These are phyloP conservation scores for Hyaloscypha hepaticicola DNA, from an alignment of 495 filamentous ascomycete species.

Conservation along the genomic window DNA sequence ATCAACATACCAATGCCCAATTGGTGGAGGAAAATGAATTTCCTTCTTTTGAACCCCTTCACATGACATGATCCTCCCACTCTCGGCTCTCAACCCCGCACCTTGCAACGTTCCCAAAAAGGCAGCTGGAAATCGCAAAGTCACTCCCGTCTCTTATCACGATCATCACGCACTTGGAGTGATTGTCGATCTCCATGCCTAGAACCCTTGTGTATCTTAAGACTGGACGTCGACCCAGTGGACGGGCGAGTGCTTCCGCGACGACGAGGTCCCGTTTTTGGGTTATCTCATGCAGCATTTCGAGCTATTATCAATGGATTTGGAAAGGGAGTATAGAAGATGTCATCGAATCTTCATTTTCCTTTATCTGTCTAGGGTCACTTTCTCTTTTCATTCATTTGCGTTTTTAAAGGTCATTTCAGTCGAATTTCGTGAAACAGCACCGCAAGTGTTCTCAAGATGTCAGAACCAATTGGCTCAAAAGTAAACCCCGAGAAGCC, in stretches of 20 bases:
- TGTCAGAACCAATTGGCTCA: neutral
- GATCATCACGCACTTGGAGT: neutral
- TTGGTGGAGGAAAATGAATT: neutral
- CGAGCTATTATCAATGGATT: neutral
- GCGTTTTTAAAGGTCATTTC: neutral
- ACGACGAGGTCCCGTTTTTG: neutral
- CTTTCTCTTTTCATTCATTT: neutral
- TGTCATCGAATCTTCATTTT: neutral
- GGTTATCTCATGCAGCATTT: neutral
- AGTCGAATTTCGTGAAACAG: too few species aligned
- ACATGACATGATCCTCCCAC: neutral
- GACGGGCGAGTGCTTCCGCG: conserved; percentile 5
- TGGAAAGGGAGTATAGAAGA: neutral
- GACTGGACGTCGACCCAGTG: neutral
- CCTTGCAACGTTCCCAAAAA: neutral
- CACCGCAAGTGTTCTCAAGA: neutral
- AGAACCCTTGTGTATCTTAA: neutral
- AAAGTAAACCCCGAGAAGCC: conserved; percentile 4
- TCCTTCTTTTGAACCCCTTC: neutral
- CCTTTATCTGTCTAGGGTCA: neutral
- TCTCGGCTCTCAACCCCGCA: neutral
- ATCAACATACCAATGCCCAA: neutral
- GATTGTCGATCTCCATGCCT: neutral
- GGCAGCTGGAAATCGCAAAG: neutral
- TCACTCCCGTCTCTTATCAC: neutral